Base-by-base conservation (phyloP, 208 protist genomes). In the Acanthamoeba culbertsoni region DNA sequence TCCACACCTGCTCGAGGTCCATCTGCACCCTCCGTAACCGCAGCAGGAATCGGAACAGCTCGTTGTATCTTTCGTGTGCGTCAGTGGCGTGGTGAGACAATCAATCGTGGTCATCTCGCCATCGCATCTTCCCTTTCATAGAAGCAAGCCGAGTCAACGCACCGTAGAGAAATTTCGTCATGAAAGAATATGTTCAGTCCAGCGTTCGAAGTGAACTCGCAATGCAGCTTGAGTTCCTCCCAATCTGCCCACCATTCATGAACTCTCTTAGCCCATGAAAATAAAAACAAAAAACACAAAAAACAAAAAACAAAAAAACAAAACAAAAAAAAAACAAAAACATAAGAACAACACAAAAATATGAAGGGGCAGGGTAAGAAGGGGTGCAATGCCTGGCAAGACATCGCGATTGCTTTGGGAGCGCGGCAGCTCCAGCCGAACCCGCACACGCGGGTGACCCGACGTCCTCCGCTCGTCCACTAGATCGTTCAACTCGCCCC, bases 11-110 rank as follows among this genome's bases (percentile, higher is more conserved):
- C 42, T 43, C 68, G 68, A 79, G 68, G 68, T 48, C 42, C 42
- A 48, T 48, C 68, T 79, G 68, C 3, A 79, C 68, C 18, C 68
- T 33, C 8, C 68, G 68, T 40, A 79, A 8, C 28, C 68, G 68
- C 68, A 79, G n/a, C 68, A 79, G 42, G 28, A 79, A 79, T 79
- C 68, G 40, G 42, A 79, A 79, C 40, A 79, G 35, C 42, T 79
- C 68, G 68, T 79, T 79, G 68, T 79, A 79, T 79, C 68, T 79
- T 8, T 1, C 51, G 51, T 57, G 2, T 57, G 59, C 20, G 59
- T 33, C 12, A 4, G 28, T 28, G 28, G 6, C n/a, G n/a, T n/a
- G 16, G 14, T 35, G 59, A 55, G 48, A 55, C 48, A 6, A 33
- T n/a, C n/a, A n/a, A n/a, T n/a, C n/a, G n/a, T n/a, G n/a, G n/a